Conservation (phyloP, 495 filamentous ascomycete species). For the Neurospora hispaniola region DNA sequence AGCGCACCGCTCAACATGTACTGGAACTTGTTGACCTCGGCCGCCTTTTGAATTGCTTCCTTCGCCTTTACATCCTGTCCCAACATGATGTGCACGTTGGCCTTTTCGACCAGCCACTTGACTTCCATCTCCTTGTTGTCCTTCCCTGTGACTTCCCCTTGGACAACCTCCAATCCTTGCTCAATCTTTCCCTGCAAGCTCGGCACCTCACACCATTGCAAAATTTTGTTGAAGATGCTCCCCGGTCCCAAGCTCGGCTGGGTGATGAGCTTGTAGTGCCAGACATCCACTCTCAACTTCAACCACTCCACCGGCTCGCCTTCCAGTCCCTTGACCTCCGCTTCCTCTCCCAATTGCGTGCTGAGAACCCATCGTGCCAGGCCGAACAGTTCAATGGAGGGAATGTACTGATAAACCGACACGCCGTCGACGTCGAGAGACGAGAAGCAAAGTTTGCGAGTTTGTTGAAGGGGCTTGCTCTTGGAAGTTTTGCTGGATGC, state of each 20-base stretch:
- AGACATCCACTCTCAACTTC: slow-evolving; percentile 62
- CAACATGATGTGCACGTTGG: slow-evolving; percentile 74
- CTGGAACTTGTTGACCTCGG: slow-evolving; percentile 52
- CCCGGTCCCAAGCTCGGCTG: slow-evolving; percentile 54
- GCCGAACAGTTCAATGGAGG: slow-evolving; percentile 69
- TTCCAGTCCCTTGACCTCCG: background rate
- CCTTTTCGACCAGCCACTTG: slow-evolving; percentile 67
- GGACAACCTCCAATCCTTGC: slow-evolving; percentile 33
- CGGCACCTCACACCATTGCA: slow-evolving; percentile 40
- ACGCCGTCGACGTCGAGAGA: slow-evolving; percentile 76
- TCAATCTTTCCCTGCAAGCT: slow-evolving; percentile 40
- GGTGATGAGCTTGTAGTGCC: slow-evolving; percentile 80
- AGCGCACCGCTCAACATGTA: slow-evolving; percentile 79
- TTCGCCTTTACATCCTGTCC: slow-evolving; percentile 69
- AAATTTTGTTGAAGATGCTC: slow-evolving; percentile 28
- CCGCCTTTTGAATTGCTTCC: slow-evolving; percentile 57
- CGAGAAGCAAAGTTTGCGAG: slow-evolving; percentile 37
- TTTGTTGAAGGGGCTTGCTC: background rate
- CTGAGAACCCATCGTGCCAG: slow-evolving; percentile 62
- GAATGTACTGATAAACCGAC: slow-evolving; percentile 72
- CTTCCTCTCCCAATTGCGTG: slow-evolving; percentile 15
- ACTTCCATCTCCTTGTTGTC: slow-evolving; percentile 37
- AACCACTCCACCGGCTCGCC: slow-evolving; percentile 29
- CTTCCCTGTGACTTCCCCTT: slow-evolving; percentile 28
- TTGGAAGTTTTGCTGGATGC: slow-evolving; percentile 6